Conservation (phyloP, 495 filamentous ascomycete species). For the Peziza echinospora region DNA sequence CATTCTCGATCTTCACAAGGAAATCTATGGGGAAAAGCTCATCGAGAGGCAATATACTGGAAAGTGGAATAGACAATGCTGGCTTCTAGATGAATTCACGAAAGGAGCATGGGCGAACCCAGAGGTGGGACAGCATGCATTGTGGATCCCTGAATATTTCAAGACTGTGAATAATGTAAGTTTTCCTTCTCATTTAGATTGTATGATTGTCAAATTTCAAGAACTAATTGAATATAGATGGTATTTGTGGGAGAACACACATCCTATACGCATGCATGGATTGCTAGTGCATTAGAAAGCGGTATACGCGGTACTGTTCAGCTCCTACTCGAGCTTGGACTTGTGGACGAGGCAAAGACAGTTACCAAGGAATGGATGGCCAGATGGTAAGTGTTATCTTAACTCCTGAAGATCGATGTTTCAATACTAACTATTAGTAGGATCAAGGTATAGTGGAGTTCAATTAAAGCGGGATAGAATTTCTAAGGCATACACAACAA, state of each 20-base stretch:
- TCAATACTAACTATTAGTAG: too few relatives aligned
- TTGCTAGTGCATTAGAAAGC: constrained; percentile 39
- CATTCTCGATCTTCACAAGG: constrained; percentile 35
- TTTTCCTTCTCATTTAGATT: not conserved
- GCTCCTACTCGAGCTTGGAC: constrained; percentile 23
- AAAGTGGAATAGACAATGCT: constrained; percentile 29
- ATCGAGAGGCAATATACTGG: constrained; percentile 37
- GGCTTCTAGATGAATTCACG: constrained; percentile 32
- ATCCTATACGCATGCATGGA: constrained; percentile 55
- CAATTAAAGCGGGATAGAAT: too few relatives aligned
- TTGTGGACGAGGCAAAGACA: constrained; percentile 48
- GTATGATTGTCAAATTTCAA: not conserved
- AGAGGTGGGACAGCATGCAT: constrained; percentile 34
- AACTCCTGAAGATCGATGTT: too few relatives aligned
- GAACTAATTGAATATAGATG: constrained; percentile 20
- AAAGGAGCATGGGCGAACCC: constrained; percentile 36
- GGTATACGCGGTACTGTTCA: not conserved
- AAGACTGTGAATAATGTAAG: constrained; percentile 38
- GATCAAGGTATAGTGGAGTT: too few relatives aligned
- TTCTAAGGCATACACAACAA: too few relatives aligned
- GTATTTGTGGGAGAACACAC: constrained; percentile 54
- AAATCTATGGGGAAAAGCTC: constrained; percentile 35
- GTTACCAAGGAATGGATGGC: constrained; percentile 47
- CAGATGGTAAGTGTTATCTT: too few relatives aligned
- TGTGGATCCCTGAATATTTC: constrained; percentile 48